These are phyloP conservation scores for Arabis alpina DNA, from an alignment of 345 rosid genomes.

Conservation along the genomic window DNA sequence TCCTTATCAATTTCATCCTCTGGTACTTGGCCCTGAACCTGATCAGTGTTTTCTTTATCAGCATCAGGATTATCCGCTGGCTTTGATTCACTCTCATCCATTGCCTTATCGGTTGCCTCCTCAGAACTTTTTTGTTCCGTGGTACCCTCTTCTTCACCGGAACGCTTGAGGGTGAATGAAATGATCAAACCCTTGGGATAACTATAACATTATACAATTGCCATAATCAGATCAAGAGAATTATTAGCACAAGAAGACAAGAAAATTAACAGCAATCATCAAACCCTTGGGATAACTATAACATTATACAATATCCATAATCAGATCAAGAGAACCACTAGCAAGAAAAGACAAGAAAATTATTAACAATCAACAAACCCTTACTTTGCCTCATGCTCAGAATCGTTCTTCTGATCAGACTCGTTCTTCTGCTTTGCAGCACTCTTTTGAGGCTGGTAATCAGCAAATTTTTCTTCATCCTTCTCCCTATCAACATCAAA, in stretches of 20 bases:
- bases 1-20: slow-evolving; percentile 52
- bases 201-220: slow-evolving; percentile 46
- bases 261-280: background rate
- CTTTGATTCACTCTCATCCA: slow-evolving; percentile 44
- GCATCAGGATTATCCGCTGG: slow-evolving; percentile 44
- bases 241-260: background rate
- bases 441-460: slow-evolving; percentile 44
- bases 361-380: slow-evolving; percentile 20
- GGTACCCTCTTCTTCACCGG: slow-evolving; percentile 50
- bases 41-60: slow-evolving; percentile 47
- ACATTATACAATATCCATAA: slow-evolving; percentile 23
- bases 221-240: slow-evolving; percentile 29
- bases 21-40: slow-evolving; percentile 45
- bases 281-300: slow-evolving; percentile 78
- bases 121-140: slow-evolving; percentile 44
- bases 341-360: background rate
- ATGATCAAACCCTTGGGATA: slow-evolving; percentile 89
- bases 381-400: slow-evolving; percentile 60
- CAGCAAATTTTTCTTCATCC: slow-evolving; percentile 53
- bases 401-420: slow-evolving; percentile 47
- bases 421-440: slow-evolving; percentile 55
- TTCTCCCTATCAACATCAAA: slow-evolving; percentile 76
- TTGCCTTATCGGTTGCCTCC: slow-evolving; percentile 40
- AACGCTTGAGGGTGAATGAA: slow-evolving; percentile 71
- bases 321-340: slow-evolving; percentile 25